Evolutionary conservation across 2,329 filamentous ascomycete genomes (phyloP).

Genomic region (Lasiodiplodia theobromae): DNA sequence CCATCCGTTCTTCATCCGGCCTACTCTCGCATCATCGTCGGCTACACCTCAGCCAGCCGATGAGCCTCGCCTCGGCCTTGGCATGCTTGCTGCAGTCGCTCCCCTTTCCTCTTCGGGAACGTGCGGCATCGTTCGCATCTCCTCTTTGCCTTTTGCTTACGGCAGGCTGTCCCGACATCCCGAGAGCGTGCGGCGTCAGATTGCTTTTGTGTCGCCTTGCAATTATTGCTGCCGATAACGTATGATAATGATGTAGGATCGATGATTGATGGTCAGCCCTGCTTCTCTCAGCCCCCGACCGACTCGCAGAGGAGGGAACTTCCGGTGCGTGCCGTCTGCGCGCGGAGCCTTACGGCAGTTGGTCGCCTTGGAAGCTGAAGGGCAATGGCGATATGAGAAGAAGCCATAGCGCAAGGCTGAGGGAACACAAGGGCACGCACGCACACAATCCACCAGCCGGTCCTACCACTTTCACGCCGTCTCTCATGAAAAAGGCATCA

Average conservation of each 20-base stretch:
- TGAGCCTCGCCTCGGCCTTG: not conserved
- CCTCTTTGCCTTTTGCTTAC: not conserved
- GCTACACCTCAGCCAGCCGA: not conserved
- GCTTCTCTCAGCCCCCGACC: not conserved
- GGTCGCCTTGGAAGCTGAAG: not conserved
- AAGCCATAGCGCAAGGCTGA: conserved; percentile 1
- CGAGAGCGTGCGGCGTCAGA: not conserved
- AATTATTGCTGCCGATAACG: not conserved
- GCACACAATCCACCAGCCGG: not conserved
- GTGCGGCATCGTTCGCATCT: no score
- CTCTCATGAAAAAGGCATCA: not conserved
- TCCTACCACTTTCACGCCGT: not conserved
- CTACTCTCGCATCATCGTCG: not conserved
- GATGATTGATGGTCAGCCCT: not conserved
- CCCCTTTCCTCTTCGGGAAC: no score
- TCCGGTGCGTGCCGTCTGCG: not conserved
- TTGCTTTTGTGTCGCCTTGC: not conserved
- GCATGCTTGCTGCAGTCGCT: not conserved
- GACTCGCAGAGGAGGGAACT: not conserved
- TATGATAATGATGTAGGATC: not conserved
- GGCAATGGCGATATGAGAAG: not conserved
- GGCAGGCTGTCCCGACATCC: not conserved
- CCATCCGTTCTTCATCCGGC: not conserved
- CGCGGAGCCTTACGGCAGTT: not conserved
- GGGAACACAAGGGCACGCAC: not conserved